Evolutionary conservation across 768 basidiomycete genomes (phyloP).

Genomic region (Mycena sanguinolenta): DNA sequence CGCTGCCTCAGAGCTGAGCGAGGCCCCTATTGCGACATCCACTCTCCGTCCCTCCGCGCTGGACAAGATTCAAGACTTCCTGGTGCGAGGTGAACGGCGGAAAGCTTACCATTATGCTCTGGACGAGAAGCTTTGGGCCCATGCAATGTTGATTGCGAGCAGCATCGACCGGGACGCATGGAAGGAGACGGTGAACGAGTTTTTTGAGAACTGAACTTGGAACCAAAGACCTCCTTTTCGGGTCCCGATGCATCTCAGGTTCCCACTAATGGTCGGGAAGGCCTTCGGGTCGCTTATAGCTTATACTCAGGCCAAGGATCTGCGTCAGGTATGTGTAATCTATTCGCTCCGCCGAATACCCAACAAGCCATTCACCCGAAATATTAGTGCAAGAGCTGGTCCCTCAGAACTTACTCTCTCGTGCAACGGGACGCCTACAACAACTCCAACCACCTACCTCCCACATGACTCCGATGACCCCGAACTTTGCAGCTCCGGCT

Average conservation of each 20-base stretch:
- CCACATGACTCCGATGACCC: conserved; percentile 70
- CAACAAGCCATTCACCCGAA: conserved; percentile 19
- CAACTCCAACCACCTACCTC: conserved; percentile 49
- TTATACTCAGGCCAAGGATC: conserved; percentile 88
- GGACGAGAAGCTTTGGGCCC: conserved; percentile 93
- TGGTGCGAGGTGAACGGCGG: conserved; percentile 87
- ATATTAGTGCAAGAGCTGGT: conserved; percentile 79
- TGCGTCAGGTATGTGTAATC: conserved; percentile 68
- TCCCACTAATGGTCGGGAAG: conserved; percentile 71
- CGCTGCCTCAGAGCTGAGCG: conserved; percentile 50
- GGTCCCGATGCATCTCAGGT: conserved; percentile 39
- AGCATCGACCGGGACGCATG: conserved; percentile 94
- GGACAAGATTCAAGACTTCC: conserved; percentile 82
- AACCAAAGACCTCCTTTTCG: conserved; percentile 36
- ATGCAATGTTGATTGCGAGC: conserved; percentile 95
- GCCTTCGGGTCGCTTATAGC: conserved; percentile 85
- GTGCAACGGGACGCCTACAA: conserved; percentile 55
- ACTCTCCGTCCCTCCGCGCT: conserved; percentile 73
- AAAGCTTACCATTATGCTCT: conserved; percentile 91
- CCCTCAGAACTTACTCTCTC: conserved; percentile 67
- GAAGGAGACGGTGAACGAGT: conserved; percentile 92
- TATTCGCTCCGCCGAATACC: background rate
- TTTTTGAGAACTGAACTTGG: conserved; percentile 84
- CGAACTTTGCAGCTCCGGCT: conserved; percentile 67
- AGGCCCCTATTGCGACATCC: conserved; percentile 69